A percentile compares a stretch with the other conserved stretches of the same genome.
Conservation (phyloP, 1,284 basidiomycete species). For the Polyporus tsugae region DNA sequence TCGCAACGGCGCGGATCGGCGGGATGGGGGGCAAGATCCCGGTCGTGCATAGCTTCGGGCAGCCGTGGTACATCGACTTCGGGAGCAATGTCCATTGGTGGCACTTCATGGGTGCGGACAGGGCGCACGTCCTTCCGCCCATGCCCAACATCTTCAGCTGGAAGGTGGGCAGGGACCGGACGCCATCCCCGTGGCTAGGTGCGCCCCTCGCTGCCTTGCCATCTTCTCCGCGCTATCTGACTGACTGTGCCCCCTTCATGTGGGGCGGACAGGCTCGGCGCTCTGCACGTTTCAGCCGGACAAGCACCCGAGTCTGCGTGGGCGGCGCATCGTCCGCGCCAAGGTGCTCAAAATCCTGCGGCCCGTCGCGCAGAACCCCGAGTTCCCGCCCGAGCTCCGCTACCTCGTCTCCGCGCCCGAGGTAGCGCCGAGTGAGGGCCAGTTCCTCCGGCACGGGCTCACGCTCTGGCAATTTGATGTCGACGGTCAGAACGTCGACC, state of each 20-base stretch:
- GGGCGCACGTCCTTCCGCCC: conserved; percentile 2
- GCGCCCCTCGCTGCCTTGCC: neutral
- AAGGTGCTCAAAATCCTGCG: conserved; percentile 8
- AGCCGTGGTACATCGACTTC: conserved; percentile 23
- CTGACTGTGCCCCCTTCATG: neutral
- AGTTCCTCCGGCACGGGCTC: neutral
- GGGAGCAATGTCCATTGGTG: conserved; percentile 19
- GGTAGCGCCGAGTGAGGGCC: neutral
- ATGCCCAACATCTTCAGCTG: conserved; percentile 15
- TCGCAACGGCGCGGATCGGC: neutral
- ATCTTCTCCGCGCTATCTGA: neutral
- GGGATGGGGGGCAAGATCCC: neutral
- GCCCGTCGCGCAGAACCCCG: conserved; percentile 18
- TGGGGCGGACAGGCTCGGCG: conserved; percentile 10
- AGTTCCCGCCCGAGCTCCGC: conserved; percentile 13
- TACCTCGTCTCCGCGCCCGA: conserved; percentile 1
- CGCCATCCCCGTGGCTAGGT: conserved; percentile 21
- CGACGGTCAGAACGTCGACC: neutral
- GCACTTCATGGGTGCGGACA: conserved; percentile 18
- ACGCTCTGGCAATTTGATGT: conserved; percentile 11
- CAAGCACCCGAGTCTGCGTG: neutral
- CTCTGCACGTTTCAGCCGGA: conserved; percentile 16
- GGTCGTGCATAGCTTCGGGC: conserved; percentile 17
- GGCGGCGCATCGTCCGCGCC: conserved; percentile 12
- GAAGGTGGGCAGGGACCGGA: conserved; percentile 1